phyloP scores from a whole-genome alignment of 768 basidiomycete species.

The Lentinula aciculospora region DNA sequence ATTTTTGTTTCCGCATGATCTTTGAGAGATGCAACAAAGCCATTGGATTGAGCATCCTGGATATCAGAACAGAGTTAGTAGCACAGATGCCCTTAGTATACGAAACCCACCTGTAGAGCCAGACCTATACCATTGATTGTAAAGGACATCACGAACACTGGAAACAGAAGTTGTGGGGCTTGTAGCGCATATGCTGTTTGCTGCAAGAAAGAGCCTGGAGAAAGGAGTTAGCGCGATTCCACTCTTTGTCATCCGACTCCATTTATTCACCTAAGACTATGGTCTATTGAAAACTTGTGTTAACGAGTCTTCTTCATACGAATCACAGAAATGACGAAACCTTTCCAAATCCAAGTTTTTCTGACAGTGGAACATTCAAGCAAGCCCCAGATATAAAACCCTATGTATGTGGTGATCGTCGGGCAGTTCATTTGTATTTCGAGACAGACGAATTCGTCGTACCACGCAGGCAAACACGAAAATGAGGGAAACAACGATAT shows the following conservation, averaged over 20 bases:
- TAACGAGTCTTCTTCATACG: not conserved
- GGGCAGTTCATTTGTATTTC: conserved; percentile 3
- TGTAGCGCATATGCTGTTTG: conserved; percentile 15
- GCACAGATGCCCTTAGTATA: conserved; percentile 20
- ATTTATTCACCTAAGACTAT: not conserved
- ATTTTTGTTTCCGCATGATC: conserved; percentile 38
- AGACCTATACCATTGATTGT: conserved; percentile 25
- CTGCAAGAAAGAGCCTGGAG: conserved; percentile 3
- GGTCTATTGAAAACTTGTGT: not conserved
- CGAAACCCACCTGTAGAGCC: conserved; percentile 27
- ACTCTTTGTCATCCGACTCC: not conserved
- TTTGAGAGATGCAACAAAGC: conserved; percentile 38
- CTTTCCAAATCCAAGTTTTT: conserved; percentile 22
- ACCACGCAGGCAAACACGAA: conserved; percentile 43
- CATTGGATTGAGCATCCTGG: conserved; percentile 44
- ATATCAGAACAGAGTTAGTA: conserved; percentile 10
- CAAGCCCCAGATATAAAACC: conserved; percentile 36
- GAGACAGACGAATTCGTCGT: conserved; percentile 15
- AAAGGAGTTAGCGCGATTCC: not conserved
- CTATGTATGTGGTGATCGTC: conserved; percentile 19
- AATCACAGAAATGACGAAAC: not conserved
- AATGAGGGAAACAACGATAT: conserved; percentile 52
- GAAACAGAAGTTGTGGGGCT: conserved; percentile 48
- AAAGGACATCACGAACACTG: conserved; percentile 37
- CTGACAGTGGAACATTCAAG: conserved; percentile 30